These are phyloP conservation scores for Solanum chacoense DNA, from an alignment of 305 asterid species.

Conservation along the genomic window DNA sequence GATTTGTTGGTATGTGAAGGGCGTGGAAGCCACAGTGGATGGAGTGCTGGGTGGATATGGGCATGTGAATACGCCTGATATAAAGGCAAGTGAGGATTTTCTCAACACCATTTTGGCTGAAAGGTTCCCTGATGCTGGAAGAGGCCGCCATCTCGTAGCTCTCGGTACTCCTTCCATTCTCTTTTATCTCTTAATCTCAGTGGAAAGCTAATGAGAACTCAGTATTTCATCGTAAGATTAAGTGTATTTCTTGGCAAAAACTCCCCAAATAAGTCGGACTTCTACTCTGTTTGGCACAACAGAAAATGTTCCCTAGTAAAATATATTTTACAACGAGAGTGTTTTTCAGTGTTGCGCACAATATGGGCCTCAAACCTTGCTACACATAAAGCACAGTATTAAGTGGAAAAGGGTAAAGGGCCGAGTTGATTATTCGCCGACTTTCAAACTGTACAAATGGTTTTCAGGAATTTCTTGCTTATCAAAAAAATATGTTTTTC, in stretches of 20 bases:
- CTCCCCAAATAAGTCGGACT: neutral
- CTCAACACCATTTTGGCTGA: constrained; percentile 54
- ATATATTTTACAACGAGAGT: neutral
- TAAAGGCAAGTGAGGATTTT: constrained; percentile 65
- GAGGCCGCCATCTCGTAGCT: constrained; percentile 49
- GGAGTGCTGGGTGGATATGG: constrained; percentile 94
- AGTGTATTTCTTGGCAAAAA: neutral
- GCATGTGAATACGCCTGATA: constrained; percentile 71
- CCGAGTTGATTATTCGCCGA: neutral
- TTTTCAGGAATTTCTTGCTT: neutral
- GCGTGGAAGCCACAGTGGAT: constrained; percentile 86
- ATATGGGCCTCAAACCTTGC: neutral
- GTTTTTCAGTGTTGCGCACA: neutral
- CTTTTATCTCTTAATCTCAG: neutral
- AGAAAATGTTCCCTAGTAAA: neutral
- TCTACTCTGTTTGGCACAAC: neutral
- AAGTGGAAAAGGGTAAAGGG: neutral
- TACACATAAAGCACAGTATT: too few species aligned
- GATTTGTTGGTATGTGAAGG: constrained; percentile 36
- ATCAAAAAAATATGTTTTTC: neutral
- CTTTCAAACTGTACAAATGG: neutral
- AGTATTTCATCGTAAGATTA: neutral
- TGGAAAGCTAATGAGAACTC: neutral
- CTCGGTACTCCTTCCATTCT: constrained; percentile 43
- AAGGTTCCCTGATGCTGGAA: constrained; percentile 48